Evolutionary conservation across 2,329 filamentous ascomycete species (phyloP).

Genomic region (Sarocladiaceae sp.): DNA sequence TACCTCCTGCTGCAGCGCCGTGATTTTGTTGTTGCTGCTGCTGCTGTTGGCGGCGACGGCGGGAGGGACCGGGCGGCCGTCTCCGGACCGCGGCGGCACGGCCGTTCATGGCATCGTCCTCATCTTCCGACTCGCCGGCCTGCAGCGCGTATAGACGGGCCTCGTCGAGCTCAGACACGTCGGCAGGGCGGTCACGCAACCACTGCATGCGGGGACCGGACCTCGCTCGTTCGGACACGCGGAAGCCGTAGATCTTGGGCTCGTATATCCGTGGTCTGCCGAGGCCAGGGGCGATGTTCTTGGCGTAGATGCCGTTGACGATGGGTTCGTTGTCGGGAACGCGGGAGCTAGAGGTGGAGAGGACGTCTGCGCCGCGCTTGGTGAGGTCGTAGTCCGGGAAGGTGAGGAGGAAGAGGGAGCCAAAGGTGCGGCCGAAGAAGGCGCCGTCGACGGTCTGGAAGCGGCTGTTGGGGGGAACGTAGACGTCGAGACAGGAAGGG

Average conservation of each 20-base stretch:
- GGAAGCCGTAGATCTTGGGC: slow-evolving; percentile 93
- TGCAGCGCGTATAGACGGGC: slow-evolving; percentile 47
- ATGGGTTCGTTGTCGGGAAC: slow-evolving; percentile 38
- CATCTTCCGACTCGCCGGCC: slow-evolving; percentile 51
- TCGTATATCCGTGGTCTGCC: slow-evolving; percentile 83
- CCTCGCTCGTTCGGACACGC: slow-evolving; percentile 82
- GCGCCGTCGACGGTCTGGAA: slow-evolving; percentile 97
- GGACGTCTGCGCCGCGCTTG: slow-evolving; percentile 58
- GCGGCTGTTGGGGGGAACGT: slow-evolving; percentile 92
- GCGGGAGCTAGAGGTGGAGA: slow-evolving; percentile 31
- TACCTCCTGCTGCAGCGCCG: slow-evolving; percentile 4
- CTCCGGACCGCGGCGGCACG: slow-evolving; percentile 30
- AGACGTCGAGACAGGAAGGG: slow-evolving; percentile 92
- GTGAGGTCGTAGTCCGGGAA: slow-evolving; percentile 93
- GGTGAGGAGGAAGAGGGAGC: slow-evolving; percentile 94
- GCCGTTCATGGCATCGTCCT: slow-evolving; percentile 39
- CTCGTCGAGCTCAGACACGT: slow-evolving; percentile 82
- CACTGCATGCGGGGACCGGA: slow-evolving; percentile 96
- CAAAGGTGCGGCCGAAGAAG: slow-evolving; percentile 97
- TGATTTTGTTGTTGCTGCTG: slow-evolving; percentile 39
- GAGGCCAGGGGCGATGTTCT: slow-evolving; percentile 83
- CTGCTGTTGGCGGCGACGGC: slow-evolving; percentile 36
- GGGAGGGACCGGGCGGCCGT: slow-evolving; percentile 35
- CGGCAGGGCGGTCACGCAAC: slow-evolving; percentile 75
- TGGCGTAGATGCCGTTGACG: slow-evolving; percentile 81